Conservation (phyloP, 1,139 yeast species). For the Kodamaea fungicola region DNA sequence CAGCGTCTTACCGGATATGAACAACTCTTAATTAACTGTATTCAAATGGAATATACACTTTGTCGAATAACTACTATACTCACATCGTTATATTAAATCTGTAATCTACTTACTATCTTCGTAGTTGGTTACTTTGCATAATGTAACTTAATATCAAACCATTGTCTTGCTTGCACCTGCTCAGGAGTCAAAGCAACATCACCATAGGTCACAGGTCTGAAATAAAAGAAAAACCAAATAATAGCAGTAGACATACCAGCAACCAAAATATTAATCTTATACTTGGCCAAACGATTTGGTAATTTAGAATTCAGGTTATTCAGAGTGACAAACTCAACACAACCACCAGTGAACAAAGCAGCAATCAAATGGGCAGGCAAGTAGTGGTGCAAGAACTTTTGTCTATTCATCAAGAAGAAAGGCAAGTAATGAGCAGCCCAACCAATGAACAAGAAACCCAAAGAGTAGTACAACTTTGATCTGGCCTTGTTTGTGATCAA, state of each 20-base stretch:
- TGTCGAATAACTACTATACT: no score
- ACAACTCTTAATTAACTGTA: no score
- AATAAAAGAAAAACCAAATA: slow-evolving; percentile 64
- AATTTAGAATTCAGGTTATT: slow-evolving; percentile 41
- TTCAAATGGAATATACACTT: no score
- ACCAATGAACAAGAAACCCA: slow-evolving; percentile 82
- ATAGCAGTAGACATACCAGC: slow-evolving; percentile 44
- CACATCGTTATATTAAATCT: no score
- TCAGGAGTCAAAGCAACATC: slow-evolving; percentile 57
- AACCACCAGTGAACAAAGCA: slow-evolving; percentile 76
- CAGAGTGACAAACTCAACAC: slow-evolving; percentile 75
- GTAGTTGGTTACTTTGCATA: slow-evolving; percentile 58
- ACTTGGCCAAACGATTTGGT: slow-evolving; percentile 22
- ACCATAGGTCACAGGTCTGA: slow-evolving; percentile 87
- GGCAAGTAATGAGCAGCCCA: slow-evolving; percentile 91
- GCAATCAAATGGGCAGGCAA: slow-evolving; percentile 94
- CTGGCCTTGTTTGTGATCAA: slow-evolving; percentile 63
- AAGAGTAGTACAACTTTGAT: slow-evolving; percentile 71
- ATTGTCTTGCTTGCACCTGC: slow-evolving; percentile 71
- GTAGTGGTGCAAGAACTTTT: slow-evolving; percentile 91
- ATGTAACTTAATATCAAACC: slow-evolving; percentile 80
- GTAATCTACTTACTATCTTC: no score
- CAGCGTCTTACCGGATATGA: no score
- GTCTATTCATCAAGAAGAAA: slow-evolving; percentile 88
- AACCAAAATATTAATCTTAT: slow-evolving; percentile 32